Base-by-base conservation (phyloP, 345 rosid species). In the Streptanthus diversifolius region DNA sequence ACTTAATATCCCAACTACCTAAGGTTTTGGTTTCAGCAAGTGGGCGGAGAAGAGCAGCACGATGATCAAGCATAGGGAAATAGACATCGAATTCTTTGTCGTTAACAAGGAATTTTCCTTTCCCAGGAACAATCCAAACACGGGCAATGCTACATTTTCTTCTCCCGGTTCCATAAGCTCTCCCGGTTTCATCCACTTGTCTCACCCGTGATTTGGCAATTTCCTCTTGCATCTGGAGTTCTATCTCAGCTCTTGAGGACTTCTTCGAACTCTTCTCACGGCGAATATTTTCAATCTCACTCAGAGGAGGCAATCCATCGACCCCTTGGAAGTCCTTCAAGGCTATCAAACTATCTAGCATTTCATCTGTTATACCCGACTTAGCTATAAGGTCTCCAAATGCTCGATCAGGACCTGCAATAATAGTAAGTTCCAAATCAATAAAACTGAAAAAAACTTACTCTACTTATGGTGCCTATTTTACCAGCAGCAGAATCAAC, bases 151-250 rank as follows among this genome's bases (percentile, higher is more conserved):
- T 95, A 65, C 95, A 88, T 70, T 95, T 95, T 81, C 97, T 89
- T 84, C 95, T 89, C 52, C 97, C 99, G 0, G 97, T 91, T 79
- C 97, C 99, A 74, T 95, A 95, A 54, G 97, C 90, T 85, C 97
- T 89, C 37, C 90, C 99, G 12, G 87, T 73, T 14, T 86, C 95
- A 49, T 95, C 99, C 8, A 95, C 97, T 66, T 85, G 83, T 68
- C 97, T 87, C 45, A 91, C 97, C 44, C 97, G 83, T 47, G 96
- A 82, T 67, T 87, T 95, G 12, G 96, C 90, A 45, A 85, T 75
- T 56, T 95, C 97, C 76, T 95, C 95, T 86, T 91, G 95, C 72
- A 88, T 93, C 83, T 73, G 90, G 62, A 83, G 90, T 75, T 95
- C 97, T 41, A 91, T 85, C 68, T 91, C 97, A 66, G 87, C 85